Conservation (phyloP, 345 rosid genomes). For the Syzygium jambos region DNA sequence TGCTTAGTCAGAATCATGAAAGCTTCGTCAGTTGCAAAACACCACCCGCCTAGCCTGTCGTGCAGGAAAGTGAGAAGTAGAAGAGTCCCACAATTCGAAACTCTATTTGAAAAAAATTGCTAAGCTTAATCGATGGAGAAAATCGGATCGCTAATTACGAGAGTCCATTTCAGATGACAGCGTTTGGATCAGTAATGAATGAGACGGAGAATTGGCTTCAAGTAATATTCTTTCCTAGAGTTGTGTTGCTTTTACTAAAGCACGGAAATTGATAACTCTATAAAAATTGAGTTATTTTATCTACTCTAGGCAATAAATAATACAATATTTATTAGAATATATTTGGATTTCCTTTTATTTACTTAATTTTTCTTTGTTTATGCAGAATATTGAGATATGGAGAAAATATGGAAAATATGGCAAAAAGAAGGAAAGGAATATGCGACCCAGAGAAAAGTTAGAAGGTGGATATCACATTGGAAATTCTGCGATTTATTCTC, state of each 20-base stretch:
- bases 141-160: neutral
- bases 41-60: neutral
- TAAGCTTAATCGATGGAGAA: neutral
- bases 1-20: neutral
- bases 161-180: neutral
- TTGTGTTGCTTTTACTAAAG: neutral
- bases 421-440: no score
- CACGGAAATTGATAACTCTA: no score
- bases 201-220: neutral
- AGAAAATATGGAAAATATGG: no score
- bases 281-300: no score
- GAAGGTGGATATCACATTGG: no score
- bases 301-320: no score
- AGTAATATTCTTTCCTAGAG: neutral
- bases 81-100: neutral
- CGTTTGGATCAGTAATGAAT: neutral
- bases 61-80: neutral
- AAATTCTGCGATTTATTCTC: no score
- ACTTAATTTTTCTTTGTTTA: no score
- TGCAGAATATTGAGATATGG: no score
- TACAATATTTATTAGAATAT: no score
- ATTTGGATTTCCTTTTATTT: no score
- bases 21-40: neutral
- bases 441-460: no score
- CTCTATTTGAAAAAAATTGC: neutral